These are phyloP conservation scores for Friedmanniomyces simplex DNA, from an alignment of 495 filamentous ascomycete species.

Conservation along the genomic window DNA sequence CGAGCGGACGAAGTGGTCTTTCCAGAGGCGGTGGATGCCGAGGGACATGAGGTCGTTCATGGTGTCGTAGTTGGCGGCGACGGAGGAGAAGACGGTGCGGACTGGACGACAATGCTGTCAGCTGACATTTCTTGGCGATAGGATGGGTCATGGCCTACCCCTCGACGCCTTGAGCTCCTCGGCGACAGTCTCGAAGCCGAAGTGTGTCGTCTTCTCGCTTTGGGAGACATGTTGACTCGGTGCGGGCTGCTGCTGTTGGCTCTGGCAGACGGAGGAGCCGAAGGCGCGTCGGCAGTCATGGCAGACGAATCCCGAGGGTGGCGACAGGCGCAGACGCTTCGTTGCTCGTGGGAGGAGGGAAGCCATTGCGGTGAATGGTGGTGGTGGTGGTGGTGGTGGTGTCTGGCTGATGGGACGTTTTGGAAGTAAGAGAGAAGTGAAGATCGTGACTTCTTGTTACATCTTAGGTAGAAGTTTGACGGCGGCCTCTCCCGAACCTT, in stretches of 20 bases:
- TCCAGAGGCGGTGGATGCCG: conserved; percentile 94
- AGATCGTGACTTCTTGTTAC: no score
- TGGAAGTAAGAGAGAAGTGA: no score
- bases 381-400: no score
- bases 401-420: no score
- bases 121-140: neutral
- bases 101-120: conserved; percentile 40
- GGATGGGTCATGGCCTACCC: conserved; percentile 36
- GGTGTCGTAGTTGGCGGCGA: conserved; percentile 79
- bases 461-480: no score
- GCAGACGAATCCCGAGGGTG: neutral
- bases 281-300: conserved; percentile 32
- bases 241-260: conserved; percentile 34
- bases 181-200: conserved; percentile 82
- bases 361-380: conserved; percentile 1
- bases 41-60: conserved; percentile 99
- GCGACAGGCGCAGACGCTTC: conserved; percentile 4
- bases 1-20: conserved; percentile 90
- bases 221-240: conserved; percentile 1
- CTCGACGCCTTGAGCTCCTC: conserved; percentile 69
- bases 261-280: conserved; percentile 39
- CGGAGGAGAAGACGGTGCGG: conserved; percentile 85
- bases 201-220: conserved; percentile 68
- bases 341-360: conserved; percentile 3
- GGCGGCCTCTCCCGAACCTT: no score